Conservation (phyloP, 1,284 basidiomycete species). For the Coniophora puteana region DNA sequence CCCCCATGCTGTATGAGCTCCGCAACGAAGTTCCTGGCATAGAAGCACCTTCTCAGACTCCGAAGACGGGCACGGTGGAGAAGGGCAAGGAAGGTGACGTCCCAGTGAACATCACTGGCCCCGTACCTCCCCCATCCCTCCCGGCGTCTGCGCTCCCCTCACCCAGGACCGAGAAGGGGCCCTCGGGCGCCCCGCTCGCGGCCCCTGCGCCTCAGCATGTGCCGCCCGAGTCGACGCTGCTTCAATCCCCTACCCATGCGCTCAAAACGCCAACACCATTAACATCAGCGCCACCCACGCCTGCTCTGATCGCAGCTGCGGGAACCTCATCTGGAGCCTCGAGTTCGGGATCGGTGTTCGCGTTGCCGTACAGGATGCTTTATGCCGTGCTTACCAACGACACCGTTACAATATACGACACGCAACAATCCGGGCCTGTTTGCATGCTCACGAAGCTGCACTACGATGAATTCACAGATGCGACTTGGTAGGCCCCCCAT, state of each 20-base stretch:
- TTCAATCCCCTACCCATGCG: slow-evolving; percentile 54
- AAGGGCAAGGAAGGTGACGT: slow-evolving; percentile 68
- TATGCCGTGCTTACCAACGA: slow-evolving; percentile 98
- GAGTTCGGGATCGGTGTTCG: slow-evolving; percentile 69
- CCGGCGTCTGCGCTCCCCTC: slow-evolving; percentile 14
- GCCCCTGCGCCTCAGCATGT: slow-evolving; percentile 8
- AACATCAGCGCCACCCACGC: slow-evolving; percentile 53
- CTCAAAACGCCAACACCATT: slow-evolving; percentile 51
- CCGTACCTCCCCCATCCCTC: slow-evolving; percentile 16
- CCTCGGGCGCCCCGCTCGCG: slow-evolving; percentile 32
- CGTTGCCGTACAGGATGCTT: slow-evolving; percentile 90
- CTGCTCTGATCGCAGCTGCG: slow-evolving; percentile 21
- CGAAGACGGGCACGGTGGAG: slow-evolving; percentile 53
- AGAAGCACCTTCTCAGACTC: slow-evolving; percentile 36
- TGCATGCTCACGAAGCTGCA: slow-evolving; percentile 94
- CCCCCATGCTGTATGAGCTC: slow-evolving; percentile 89
- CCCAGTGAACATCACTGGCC: slow-evolving; percentile 57
- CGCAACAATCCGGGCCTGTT: slow-evolving; percentile 91
- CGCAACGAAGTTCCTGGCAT: slow-evolving; percentile 53
- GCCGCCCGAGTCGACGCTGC: slow-evolving; percentile 28
- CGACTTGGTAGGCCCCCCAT: slow-evolving; percentile 75
- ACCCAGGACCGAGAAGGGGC: slow-evolving; percentile 25
- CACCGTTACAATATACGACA: slow-evolving; percentile 93
- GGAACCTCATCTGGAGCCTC: no score
- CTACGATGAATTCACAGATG: slow-evolving; percentile 97